Conservation (phyloP, 2,329 filamentous ascomycete species). For the Cryphonectria naterciae region DNA sequence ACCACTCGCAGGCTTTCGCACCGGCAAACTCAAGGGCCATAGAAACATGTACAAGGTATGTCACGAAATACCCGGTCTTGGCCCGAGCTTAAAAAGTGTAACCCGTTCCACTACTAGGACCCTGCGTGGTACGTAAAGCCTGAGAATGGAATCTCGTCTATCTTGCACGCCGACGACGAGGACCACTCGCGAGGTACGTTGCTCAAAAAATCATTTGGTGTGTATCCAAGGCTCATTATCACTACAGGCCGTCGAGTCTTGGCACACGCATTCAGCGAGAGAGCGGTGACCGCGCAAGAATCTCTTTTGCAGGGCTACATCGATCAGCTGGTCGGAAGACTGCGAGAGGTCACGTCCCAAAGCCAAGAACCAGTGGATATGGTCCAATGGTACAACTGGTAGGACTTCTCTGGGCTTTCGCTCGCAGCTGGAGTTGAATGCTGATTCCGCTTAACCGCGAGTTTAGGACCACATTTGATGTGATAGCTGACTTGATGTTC, state of each 20-base stretch:
- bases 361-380: background rate
- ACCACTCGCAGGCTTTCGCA: background rate
- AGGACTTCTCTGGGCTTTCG: background rate
- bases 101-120: background rate
- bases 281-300: background rate
- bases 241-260: background rate
- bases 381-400: constrained; percentile 6
- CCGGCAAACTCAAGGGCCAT: background rate
- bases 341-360: background rate
- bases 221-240: background rate
- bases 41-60: constrained; percentile 1
- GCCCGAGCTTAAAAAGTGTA: background rate
- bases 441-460: background rate
- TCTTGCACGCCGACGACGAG: background rate
- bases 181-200: background rate
- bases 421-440: background rate
- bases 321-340: background rate
- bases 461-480: background rate
- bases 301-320: background rate
- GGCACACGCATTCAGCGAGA: constrained; percentile 3
- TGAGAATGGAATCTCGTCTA: background rate
- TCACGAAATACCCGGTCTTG: background rate
- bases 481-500: background rate
- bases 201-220: background rate
- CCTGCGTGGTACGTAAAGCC: constrained; percentile 5